Conservation (phyloP, 2,329 filamentous ascomycete genomes). For the Arthrobotrys musiformis region DNA sequence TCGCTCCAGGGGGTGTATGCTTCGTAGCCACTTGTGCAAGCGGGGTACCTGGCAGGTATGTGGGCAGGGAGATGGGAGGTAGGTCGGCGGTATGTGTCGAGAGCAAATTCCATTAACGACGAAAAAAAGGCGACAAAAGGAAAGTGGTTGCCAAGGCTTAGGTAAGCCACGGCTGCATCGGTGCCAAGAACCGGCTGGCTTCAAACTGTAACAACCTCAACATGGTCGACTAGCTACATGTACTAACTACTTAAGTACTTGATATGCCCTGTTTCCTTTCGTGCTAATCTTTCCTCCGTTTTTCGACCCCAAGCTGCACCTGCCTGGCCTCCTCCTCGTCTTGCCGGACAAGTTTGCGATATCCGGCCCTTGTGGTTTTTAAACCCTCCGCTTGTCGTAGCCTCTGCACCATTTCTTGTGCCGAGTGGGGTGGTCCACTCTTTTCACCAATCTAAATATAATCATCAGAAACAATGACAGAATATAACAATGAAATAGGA, state of each 20-base stretch:
- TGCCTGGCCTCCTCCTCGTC: constrained; percentile 40
- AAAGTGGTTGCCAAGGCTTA: not conserved
- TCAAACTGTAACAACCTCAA: not conserved
- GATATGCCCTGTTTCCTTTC: constrained; percentile 1
- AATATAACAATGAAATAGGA: not conserved
- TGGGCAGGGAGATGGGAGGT: no score
- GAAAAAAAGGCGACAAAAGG: not conserved
- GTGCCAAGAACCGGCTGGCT: not conserved
- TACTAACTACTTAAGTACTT: not conserved
- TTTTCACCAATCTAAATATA: constrained; percentile 55
- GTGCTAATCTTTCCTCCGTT: not conserved
- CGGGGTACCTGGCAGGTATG: no score
- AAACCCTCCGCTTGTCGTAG: constrained; percentile 53
- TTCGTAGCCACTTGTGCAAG: no score
- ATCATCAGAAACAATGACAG: not conserved
- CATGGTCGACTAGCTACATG: not conserved
- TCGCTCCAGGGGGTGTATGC: no score
- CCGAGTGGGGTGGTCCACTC: constrained; percentile 6
- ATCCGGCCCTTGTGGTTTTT: constrained; percentile 44
- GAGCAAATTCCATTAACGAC: no score
- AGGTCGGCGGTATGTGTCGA: no score
- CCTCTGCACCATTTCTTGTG: constrained; percentile 42
- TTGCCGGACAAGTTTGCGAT: constrained; percentile 22
- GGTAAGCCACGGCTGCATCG: not conserved
- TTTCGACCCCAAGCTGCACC: constrained; percentile 40